Percentiles rank a stretch among this genome's conserved stretches.
Evolutionary conservation across 768 basidiomycete species (phyloP).

Genomic region (Tephrocybe sp.): DNA sequence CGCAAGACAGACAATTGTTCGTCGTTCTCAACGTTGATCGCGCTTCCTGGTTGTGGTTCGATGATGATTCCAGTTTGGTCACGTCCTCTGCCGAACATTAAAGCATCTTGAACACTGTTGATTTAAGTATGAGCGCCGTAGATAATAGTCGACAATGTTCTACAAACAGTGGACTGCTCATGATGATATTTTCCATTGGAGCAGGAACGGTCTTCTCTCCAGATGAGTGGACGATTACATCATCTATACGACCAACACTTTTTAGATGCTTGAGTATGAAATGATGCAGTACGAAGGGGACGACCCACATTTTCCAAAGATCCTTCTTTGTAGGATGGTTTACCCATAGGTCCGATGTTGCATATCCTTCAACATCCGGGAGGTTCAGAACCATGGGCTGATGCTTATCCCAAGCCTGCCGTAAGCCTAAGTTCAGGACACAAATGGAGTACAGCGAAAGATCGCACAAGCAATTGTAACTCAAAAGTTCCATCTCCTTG

Average conservation of each 20-base stretch:
- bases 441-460: slow-evolving; percentile 31
- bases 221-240: slow-evolving; percentile 28
- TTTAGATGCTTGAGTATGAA: neutral
- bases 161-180: slow-evolving; percentile 22
- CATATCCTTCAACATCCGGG: slow-evolving; percentile 35
- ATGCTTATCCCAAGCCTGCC: slow-evolving; percentile 26
- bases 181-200: slow-evolving; percentile 24
- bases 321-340: slow-evolving; percentile 40
- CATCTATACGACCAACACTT: slow-evolving; percentile 34
- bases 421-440: neutral
- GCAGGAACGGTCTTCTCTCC: slow-evolving; percentile 33
- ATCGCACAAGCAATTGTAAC: slow-evolving; percentile 4
- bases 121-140: neutral
- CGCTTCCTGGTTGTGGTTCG: slow-evolving; percentile 21
- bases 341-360: slow-evolving; percentile 19
- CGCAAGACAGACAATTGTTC: neutral
- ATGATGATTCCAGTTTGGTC: slow-evolving; percentile 30
- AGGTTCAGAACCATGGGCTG: slow-evolving; percentile 32
- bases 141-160: neutral
- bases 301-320: slow-evolving; percentile 41
- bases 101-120: slow-evolving; percentile 27
- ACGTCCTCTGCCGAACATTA: slow-evolving; percentile 41
- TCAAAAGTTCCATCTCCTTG: slow-evolving; percentile 32
- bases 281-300: neutral
- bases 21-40: neutral